Evolutionary conservation across 805 yeast genomes (phyloP), one percentile per base, ranked within the genome.

Genomic region (Teunomyces funiuensis): DNA sequence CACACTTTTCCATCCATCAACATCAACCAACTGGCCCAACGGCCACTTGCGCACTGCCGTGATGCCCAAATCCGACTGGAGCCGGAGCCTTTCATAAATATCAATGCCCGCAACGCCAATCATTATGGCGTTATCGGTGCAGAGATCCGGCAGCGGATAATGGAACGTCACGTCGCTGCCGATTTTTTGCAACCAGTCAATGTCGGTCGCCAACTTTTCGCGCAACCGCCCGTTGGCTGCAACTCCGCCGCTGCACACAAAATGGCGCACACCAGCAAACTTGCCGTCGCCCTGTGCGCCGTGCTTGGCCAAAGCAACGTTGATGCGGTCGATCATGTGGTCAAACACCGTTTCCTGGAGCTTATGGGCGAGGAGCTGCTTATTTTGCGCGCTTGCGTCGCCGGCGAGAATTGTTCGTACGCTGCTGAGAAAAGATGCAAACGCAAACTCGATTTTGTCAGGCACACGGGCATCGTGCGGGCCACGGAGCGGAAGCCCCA

Each of bases 51-150:
- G 69, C 1, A 79, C 67, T 1, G 96, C 95, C n/a, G 74, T 54
- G 2, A 80, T 76, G 8, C 64, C 72, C 30, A 85, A 52, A 5
- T 72, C 75, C 0, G 89, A 77, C 9, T 72, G 65, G 15, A 61
- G 30, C 14, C 63, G 58, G 5, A 76, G 73, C 13, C 58, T 51
- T 57, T 89, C 96, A 56, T 67, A 84, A 14, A 90, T 63, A 58
- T 91, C 97, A 6, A 91, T 87, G 0, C 97, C 99, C 0, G 98
- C 96, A 82, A 95, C 88, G 1, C 97, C 99, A 39, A 93, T 93
- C 99, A 93, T 93, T 2, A 88, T 79, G 0, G 97, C 96, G 60
- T 93, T 93, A 56, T 93, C 99, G 0, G 97, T 88, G 57, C 99
- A 93, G 45, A 89, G 66, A 1, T 73, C 63, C 2, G 81, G 67